Percentiles rank a stretch among this genome's conserved stretches.
These are phyloP conservation scores for Suillus sp. DNA, from an alignment of 768 basidiomycete species.

Conservation along the genomic window DNA sequence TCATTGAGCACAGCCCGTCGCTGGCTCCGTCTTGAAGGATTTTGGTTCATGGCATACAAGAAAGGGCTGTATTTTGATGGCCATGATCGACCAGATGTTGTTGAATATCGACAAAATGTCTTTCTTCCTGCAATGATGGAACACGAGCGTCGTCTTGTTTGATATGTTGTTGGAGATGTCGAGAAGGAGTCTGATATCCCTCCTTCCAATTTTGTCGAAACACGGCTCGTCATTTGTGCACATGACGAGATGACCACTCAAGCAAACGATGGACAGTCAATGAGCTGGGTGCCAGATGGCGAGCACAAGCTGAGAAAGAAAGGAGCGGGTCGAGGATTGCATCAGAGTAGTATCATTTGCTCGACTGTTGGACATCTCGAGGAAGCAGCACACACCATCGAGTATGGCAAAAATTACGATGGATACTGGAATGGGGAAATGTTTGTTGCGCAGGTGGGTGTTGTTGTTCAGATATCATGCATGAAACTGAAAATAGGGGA, in stretches of 20 bases:
- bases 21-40: conserved; percentile 25
- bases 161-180: conserved; percentile 19
- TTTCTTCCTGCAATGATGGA: conserved; percentile 24
- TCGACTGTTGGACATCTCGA: conserved; percentile 35
- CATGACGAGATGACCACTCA: conserved; percentile 46
- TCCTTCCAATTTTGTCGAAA: conserved; percentile 22
- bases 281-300: conserved; percentile 38
- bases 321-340: conserved; percentile 39
- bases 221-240: conserved; percentile 23
- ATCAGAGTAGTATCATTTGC: conserved; percentile 40
- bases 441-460: conserved; percentile 20
- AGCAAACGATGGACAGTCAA: conserved; percentile 37
- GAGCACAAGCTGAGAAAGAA: conserved; percentile 42
- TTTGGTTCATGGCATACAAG: conserved; percentile 14
- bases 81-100: conserved; percentile 26
- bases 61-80: conserved; percentile 28
- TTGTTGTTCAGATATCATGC: conserved; percentile 26
- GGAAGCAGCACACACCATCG: conserved; percentile 36
- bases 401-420: conserved; percentile 49
- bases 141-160: conserved; percentile 17
- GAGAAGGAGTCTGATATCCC: conserved; percentile 10
- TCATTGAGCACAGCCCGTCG: conserved; percentile 35
- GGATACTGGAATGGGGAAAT: too few relatives aligned
- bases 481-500: conserved; percentile 5
- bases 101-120: conserved; percentile 22